Percentiles rank a stretch among this genome's conserved stretches.
Conservation (phyloP, 768 basidiomycete species). For the Nidularia pulvinata region DNA sequence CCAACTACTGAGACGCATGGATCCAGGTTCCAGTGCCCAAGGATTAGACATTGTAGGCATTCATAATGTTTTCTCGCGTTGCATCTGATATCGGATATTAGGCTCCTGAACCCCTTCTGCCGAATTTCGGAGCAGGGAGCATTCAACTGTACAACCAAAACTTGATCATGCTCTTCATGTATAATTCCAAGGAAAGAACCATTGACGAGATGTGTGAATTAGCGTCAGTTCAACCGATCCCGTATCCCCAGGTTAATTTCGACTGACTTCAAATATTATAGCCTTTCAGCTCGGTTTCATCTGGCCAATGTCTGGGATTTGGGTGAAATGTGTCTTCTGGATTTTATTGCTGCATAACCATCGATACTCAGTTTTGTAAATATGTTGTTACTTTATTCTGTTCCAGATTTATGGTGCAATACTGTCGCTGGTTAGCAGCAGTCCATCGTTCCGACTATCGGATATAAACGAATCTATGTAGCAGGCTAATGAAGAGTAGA, state of each 20-base stretch:
- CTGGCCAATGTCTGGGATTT: slow-evolving; percentile 34
- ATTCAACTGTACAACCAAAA: slow-evolving; percentile 40
- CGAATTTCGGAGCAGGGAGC: slow-evolving; percentile 43
- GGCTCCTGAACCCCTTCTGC: slow-evolving; percentile 43
- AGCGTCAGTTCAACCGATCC: slow-evolving; percentile 10
- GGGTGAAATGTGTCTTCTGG: slow-evolving; percentile 28
- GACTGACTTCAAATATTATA: too few species aligned
- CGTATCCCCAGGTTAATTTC: too few species aligned
- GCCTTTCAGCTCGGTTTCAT: slow-evolving; percentile 18
- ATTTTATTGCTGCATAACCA: slow-evolving; percentile 11
- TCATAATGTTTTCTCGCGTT: not conserved
- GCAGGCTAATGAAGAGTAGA: too few species aligned
- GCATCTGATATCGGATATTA: slow-evolving; percentile 8
- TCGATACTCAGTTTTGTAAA: too few species aligned
- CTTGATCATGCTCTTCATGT: slow-evolving; percentile 37
- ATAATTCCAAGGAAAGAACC: slow-evolving; percentile 44
- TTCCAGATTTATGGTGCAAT: too few species aligned
- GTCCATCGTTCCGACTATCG: too few species aligned
- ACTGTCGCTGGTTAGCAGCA: too few species aligned
- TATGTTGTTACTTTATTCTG: too few species aligned
- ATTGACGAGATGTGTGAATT: slow-evolving; percentile 35
- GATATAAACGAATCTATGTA: too few species aligned
- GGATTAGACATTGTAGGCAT: too few species aligned
- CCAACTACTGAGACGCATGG: slow-evolving; percentile 23
- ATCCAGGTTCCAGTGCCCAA: slow-evolving; percentile 3